A percentile compares a stretch with the other conserved stretches of the same genome.
These are phyloP conservation scores for Magnolia officinalis DNA, from an alignment of 164 flowering plant genomes.

Conservation along the genomic window DNA sequence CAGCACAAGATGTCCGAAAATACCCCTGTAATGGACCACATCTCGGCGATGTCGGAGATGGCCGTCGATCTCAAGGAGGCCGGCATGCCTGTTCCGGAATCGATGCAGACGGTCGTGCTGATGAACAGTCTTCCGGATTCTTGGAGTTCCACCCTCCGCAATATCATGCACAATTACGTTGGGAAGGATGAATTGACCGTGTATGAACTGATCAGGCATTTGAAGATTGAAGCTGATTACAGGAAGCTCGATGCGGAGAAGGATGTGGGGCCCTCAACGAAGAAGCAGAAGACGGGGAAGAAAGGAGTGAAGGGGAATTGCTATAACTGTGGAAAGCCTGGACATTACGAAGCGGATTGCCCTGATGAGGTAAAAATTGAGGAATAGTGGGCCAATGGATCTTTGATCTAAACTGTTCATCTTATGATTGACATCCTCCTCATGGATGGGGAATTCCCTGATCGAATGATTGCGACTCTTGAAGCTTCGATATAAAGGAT, in stretches of 20 bases:
- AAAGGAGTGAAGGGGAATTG: background rate
- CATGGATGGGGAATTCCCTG: too few species aligned
- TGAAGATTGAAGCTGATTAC: background rate
- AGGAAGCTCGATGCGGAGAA: background rate
- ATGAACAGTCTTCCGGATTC: conserved; percentile 5
- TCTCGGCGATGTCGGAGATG: background rate
- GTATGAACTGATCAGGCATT: background rate
- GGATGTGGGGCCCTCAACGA: background rate
- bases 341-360: background rate
- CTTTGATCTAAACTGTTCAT: too few species aligned
- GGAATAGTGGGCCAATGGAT: background rate
- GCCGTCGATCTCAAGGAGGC: background rate
- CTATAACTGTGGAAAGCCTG: background rate
- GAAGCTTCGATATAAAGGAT: too few species aligned
- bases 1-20: conserved; percentile 11
- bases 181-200: background rate
- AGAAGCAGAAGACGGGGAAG: conserved; percentile 1
- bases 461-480: too few species aligned
- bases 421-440: too few species aligned
- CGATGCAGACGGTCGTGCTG: background rate
- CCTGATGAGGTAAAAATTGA: background rate
- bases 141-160: background rate
- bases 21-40: background rate
- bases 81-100: background rate
- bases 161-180: background rate